Evolutionary conservation across 116 monocot genomes (phyloP), one percentile per base, ranked within the genome.

Genomic region (Trichopus zeylanicus): DNA sequence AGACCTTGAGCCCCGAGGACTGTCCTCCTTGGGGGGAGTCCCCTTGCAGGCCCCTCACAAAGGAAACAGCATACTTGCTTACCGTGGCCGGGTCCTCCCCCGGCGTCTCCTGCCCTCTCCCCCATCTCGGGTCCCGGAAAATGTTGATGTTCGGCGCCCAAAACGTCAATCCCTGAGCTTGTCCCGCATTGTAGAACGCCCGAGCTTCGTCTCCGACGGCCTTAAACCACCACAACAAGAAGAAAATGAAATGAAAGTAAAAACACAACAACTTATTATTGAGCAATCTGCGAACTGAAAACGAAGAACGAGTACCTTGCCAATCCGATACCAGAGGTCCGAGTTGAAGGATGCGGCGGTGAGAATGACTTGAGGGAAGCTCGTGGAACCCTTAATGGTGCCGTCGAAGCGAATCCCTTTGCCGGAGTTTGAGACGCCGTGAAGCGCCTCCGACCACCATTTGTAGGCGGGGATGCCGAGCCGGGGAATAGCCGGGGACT

Each of bases 401-500:
- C 82, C 75, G 15, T 80, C 48, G 71, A 82, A 89, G 46, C 70
- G 60, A 22, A 85, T 75, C 0, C 89, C 93, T 1, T 38, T 34
- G 20, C 94, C 89, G 12, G 63, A 56, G 62, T 64, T 47, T 21
- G 87, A 78, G 3, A 97, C 82, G 5, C 97, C 97, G 39, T 97
- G 97, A 9, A 97, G 77, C 4, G 91, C 61, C 77, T 97, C 97
- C 16, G 97, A 91, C 97, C 97, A 97, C 97, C 97, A 97, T 51
- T 78, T 63, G 75, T 85, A 98, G 1, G 70, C 75, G 27, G 91
- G 91, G 10, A 97, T 48, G 32, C 91, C 87, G 12, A 97, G 82
- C 52, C 97, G 72, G 0, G 82, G 70, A 12, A 97, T 75, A 7
- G 79, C 69, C 25, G 97, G 84, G 1, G 91, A 59, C 19, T 53